Evolutionary conservation across 2,329 filamentous ascomycete genomes (phyloP), one percentile per base, ranked within the genome.

Genomic region (Drechslerella coelobrocha): DNA sequence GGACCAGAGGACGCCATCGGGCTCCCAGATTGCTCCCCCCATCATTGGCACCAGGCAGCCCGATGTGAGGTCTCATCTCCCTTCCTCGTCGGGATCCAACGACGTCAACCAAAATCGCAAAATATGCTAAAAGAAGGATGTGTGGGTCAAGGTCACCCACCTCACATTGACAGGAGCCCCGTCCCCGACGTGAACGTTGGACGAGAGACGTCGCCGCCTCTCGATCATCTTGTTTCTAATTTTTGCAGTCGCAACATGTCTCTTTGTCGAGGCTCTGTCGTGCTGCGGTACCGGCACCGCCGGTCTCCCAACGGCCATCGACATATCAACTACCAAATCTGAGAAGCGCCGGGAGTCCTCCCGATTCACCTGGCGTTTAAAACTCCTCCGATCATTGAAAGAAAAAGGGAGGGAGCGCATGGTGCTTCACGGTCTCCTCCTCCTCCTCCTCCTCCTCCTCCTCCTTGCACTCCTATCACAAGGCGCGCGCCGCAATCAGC

Each of bases 51-150:
- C 54, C 61, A 57, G 61, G 60, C 60, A 41, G 60, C 61, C 61
- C 61, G 61, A 60, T 54, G n/a, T n/a, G n/a, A 53, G 57, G 65
- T 69, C 60, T 69, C 65, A 69, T 51, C 61, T 68, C 63, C 63
- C 62, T 68, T 68, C 57, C 51, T 57, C 50, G 55, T 68, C 63
- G 63, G 63, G 56, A 57, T 59, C 39, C 65, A 69, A 69, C 65
- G 65, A 69, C 65, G 65, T 69, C 65, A 69, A 69, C 51, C 43
- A 52, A 47, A n/a, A 43, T 37, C 27, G 29, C 21, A 45, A 56
- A 61, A 34, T 41, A 26, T 41, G 37, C 26, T 48, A 59, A 66
- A 45, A 53, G 61, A 47, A 43, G 54, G 62, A 68, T 56, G 63
- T 19, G 63, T 68, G 63, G 65, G 65, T 69, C 65, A 51, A 48